Percentiles rank a stretch among this genome's conserved stretches.
phyloP scores from a whole-genome alignment of 108 stramenopile genomes.

The Conticribra weissflogii region DNA sequence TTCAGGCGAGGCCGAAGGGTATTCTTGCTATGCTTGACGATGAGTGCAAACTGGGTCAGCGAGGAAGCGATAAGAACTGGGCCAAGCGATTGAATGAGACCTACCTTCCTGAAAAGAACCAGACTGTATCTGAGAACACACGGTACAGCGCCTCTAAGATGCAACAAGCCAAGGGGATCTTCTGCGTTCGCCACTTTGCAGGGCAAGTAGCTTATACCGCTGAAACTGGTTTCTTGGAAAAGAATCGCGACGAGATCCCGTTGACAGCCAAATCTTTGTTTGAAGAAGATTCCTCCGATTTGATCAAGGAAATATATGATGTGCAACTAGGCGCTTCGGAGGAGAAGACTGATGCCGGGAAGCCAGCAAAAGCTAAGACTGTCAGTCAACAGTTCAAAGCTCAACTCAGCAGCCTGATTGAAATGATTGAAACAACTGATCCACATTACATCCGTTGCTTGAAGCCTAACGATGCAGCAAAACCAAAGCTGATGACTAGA shows the following conservation, averaged over 20 bases:
- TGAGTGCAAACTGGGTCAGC: conserved; percentile 84
- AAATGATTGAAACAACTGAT: conserved; percentile 92
- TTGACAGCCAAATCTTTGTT: conserved; percentile 88
- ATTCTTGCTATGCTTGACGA: conserved; percentile 94
- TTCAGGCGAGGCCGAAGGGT: conserved; percentile 92
- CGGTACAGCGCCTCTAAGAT: conserved; percentile 76
- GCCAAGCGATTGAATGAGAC: conserved; percentile 81
- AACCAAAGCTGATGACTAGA: conserved; percentile 79
- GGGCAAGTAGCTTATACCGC: conserved; percentile 93
- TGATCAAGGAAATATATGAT: conserved; percentile 81
- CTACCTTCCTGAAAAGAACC: conserved; percentile 77
- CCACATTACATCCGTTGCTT: conserved; percentile 99
- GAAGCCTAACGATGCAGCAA: conserved; percentile 95
- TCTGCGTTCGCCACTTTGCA: conserved; percentile 95
- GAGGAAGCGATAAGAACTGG: conserved; percentile 84
- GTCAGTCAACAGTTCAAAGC: conserved; percentile 96
- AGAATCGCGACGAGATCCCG: conserved; percentile 97
- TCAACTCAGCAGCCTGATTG: conserved; percentile 88
- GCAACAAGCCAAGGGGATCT: conserved; percentile 77
- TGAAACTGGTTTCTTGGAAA: conserved; percentile 95
- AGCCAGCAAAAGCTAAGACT: conserved; percentile 70
- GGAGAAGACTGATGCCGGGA: conserved; percentile 49
- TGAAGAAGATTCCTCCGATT: conserved; percentile 76
- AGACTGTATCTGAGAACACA: conserved; percentile 81
- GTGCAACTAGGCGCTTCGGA: conserved; percentile 64